A percentile compares a stretch with the other conserved stretches of the same genome.
Conservation (phyloP, 2,329 filamentous ascomycete species). For the Pseudopyrenochaeta lycopersici region DNA sequence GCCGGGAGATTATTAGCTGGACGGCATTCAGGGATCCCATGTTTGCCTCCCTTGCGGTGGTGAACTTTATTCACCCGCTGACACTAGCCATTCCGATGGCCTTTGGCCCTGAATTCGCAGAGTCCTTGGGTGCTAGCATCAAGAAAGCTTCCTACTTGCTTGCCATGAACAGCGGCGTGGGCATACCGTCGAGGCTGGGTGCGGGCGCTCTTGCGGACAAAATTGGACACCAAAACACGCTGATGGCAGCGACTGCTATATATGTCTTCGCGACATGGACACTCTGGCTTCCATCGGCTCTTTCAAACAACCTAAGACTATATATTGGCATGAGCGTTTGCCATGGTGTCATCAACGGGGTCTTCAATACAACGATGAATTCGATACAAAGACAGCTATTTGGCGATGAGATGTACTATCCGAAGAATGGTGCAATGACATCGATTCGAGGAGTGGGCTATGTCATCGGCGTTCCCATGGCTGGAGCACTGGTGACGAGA, state of each 20-base stretch:
- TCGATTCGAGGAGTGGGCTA: constrained; percentile 29
- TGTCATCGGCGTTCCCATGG: constrained; percentile 27
- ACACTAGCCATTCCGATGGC: constrained; percentile 58
- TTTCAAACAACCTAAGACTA: constrained; percentile 9
- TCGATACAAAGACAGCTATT: constrained; percentile 28
- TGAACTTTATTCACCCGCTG: constrained; percentile 51
- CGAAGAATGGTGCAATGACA: constrained; percentile 28
- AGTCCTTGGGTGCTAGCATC: constrained; percentile 54
- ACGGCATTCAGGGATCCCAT: constrained; percentile 49
- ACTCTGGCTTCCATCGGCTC: constrained; percentile 29
- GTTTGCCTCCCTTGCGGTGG: constrained; percentile 55
- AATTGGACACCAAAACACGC: constrained; percentile 59
- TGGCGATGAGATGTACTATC: constrained; percentile 31
- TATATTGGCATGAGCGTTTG: constrained; percentile 29
- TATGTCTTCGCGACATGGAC: constrained; percentile 25
- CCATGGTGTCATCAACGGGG: constrained; percentile 28
- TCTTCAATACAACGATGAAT: constrained; percentile 25
- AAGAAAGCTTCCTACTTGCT: constrained; percentile 55
- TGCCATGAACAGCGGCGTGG: constrained; percentile 57
- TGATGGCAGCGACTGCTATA: constrained; percentile 48
- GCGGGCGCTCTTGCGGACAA: constrained; percentile 58
- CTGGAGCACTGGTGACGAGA: constrained; percentile 24
- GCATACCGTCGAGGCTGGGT: constrained; percentile 55
- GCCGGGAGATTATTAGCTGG: constrained; percentile 51
- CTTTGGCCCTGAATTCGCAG: constrained; percentile 60